phyloP scores from a whole-genome alignment of 768 basidiomycete species.

The Pisolithus sp. region DNA sequence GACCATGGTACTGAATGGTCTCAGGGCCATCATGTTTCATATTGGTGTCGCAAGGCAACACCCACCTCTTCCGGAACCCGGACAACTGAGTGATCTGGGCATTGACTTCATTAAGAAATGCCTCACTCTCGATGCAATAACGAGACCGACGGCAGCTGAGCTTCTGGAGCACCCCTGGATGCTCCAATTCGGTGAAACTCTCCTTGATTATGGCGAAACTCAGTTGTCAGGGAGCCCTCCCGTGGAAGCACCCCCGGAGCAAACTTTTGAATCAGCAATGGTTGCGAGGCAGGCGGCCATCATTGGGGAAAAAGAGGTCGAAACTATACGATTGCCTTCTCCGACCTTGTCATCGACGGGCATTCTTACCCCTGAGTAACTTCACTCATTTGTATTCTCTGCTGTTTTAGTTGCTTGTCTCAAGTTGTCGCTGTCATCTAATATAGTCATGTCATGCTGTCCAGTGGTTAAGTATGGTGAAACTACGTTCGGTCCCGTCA shows the following conservation, averaged over 20 bases:
- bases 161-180: constrained; percentile 90
- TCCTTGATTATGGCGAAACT: constrained; percentile 60
- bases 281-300: constrained; percentile 53
- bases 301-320: constrained; percentile 55
- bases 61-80: constrained; percentile 88
- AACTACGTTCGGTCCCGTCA: no score
- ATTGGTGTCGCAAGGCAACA: constrained; percentile 96
- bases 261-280: constrained; percentile 42
- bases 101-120: constrained; percentile 93
- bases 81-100: constrained; percentile 81
- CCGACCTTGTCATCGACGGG: constrained; percentile 42
- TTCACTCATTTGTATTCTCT: constrained; percentile 4
- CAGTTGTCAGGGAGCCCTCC: constrained; percentile 48
- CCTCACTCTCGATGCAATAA: constrained; percentile 77
- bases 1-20: constrained; percentile 4
- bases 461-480: no score
- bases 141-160: constrained; percentile 78
- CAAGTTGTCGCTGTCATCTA: no score
- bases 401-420: no score
- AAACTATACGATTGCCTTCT: constrained; percentile 45
- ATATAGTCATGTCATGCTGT: no score
- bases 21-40: constrained; percentile 99
- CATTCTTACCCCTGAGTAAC: constrained; percentile 24
- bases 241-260: constrained; percentile 39
- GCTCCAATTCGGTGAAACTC: constrained; percentile 68